Evolutionary conservation across 2,329 filamentous ascomycete species (phyloP).

Genomic region (Ustulina deusta): DNA sequence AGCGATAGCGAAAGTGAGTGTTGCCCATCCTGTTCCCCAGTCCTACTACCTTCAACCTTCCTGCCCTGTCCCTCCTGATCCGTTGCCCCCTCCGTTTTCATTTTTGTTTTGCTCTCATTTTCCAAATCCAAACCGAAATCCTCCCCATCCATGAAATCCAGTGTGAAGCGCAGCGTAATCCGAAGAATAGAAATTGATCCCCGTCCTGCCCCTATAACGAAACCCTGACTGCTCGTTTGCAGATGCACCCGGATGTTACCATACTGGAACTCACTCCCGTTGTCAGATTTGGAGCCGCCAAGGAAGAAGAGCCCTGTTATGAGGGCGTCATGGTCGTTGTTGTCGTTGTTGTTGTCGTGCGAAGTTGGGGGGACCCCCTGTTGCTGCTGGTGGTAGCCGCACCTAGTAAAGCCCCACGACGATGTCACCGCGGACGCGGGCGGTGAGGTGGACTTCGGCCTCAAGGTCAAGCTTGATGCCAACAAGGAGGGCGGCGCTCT

Average conservation of each 20-base stretch:
- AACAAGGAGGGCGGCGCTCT: constrained; percentile 68
- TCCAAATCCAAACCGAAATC: constrained; percentile 21
- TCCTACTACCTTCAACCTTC: neutral
- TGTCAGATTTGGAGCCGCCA: constrained; percentile 23
- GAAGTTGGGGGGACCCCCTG: constrained; percentile 16
- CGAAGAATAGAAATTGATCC: constrained; percentile 35
- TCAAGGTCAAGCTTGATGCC: constrained; percentile 74
- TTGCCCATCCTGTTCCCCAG: constrained; percentile 17
- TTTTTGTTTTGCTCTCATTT: constrained; percentile 21
- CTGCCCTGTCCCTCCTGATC: constrained; percentile 6
- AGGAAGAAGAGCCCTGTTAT: constrained; percentile 37
- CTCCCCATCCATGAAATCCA: constrained; percentile 30
- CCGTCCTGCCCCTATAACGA: constrained; percentile 33
- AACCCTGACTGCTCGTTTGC: constrained; percentile 34
- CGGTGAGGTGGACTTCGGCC: constrained; percentile 71
- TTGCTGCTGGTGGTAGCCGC: constrained; percentile 11
- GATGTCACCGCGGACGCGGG: constrained; percentile 70
- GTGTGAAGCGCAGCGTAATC: constrained; percentile 34
- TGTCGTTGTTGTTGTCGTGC: neutral
- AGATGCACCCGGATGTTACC: constrained; percentile 28
- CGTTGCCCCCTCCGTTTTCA: constrained; percentile 3
- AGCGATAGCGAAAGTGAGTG: constrained; percentile 39
- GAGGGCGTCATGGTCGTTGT: constrained; percentile 11
- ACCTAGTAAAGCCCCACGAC: constrained; percentile 68
- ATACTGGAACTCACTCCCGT: constrained; percentile 20